These are phyloP conservation scores for Hippophae rhamnoides DNA, from an alignment of 306 rosid species.

Conservation along the genomic window DNA sequence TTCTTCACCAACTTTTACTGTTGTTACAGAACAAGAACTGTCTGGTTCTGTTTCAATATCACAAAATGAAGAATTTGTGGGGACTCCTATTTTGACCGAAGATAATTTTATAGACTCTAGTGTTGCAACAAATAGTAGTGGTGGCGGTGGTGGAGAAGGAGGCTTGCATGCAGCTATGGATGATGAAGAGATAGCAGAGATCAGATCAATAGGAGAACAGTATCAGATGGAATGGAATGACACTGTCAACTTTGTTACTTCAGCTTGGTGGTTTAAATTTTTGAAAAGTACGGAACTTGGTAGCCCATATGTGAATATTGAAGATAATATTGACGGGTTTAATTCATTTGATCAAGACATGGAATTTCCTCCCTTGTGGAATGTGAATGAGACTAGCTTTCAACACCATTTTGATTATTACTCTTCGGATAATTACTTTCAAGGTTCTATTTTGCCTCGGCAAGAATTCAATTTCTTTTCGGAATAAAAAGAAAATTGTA, in stretches of 20 bases:
- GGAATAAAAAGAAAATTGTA: background rate
- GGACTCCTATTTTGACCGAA: conserved; percentile 26
- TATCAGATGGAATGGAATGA: conserved; percentile 82
- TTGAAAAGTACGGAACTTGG: conserved; percentile 50
- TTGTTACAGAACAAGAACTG: conserved; percentile 33
- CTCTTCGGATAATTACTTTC: conserved; percentile 36
- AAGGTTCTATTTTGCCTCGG: conserved; percentile 68
- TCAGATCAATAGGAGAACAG: conserved; percentile 68
- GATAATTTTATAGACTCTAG: conserved; percentile 23
- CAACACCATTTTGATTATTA: conserved; percentile 34
- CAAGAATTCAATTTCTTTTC: conserved; percentile 21
- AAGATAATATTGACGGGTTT: conserved; percentile 20
- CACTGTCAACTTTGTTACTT: conserved; percentile 57
- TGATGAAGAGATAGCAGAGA: conserved; percentile 78
- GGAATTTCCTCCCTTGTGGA: conserved; percentile 83
- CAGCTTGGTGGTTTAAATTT: conserved; percentile 83
- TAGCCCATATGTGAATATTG: conserved; percentile 26
- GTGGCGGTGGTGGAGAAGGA: conserved; percentile 25
- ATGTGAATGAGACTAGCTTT: conserved; percentile 44
- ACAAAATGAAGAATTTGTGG: conserved; percentile 28
- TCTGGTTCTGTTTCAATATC: conserved; percentile 19
- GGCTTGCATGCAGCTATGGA: conserved; percentile 56
- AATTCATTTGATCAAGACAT: conserved; percentile 37
- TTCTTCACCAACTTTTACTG: conserved; percentile 30
- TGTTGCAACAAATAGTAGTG: conserved; percentile 16